A percentile compares a stretch with the other conserved stretches of the same genome.
These are phyloP conservation scores for Leccinellum albellum DNA, from an alignment of 768 basidiomycete species.

Conservation along the genomic window DNA sequence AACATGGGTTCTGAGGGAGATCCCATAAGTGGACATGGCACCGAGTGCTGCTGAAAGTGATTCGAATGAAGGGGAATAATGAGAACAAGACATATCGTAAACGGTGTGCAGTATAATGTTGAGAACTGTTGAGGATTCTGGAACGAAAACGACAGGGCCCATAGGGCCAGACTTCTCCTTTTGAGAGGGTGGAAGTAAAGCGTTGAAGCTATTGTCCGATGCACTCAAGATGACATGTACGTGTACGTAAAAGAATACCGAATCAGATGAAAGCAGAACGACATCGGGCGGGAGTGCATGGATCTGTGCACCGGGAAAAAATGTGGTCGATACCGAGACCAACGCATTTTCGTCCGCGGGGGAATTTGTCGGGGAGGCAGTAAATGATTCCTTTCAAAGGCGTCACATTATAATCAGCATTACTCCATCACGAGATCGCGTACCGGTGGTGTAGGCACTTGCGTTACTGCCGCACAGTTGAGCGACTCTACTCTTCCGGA, in stretches of 20 bases:
- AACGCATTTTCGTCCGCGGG: constrained; percentile 41
- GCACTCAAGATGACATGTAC: constrained; percentile 49
- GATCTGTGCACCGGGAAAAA: constrained; percentile 66
- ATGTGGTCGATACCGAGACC: constrained; percentile 81
- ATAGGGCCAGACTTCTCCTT: constrained; percentile 38
- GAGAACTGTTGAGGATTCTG: constrained; percentile 57
- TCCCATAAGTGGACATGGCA: constrained; percentile 56
- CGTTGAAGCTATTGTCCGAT: constrained; percentile 64
- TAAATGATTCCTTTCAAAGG: constrained; percentile 28
- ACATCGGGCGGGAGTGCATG: constrained; percentile 56
- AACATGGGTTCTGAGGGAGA: constrained; percentile 46
- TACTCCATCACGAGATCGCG: constrained; percentile 15
- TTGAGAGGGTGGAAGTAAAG: constrained; percentile 46
- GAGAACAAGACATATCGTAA: constrained; percentile 69
- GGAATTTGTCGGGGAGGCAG: constrained; percentile 31
- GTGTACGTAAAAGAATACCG: constrained; percentile 84
- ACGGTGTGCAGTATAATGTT: constrained; percentile 72
- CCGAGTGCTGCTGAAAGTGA: constrained; percentile 55
- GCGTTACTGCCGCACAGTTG: constrained; percentile 20
- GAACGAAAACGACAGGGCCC: constrained; percentile 54
- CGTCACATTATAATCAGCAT: constrained; percentile 5
- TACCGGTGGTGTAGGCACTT: constrained; percentile 68
- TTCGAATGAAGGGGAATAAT: constrained; percentile 67
- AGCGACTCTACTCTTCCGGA: constrained; percentile 23
- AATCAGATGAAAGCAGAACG: constrained; percentile 66